phyloP scores from a whole-genome alignment of 352 stramenopile species.

The Pseudoperonospora humuli region DNA sequence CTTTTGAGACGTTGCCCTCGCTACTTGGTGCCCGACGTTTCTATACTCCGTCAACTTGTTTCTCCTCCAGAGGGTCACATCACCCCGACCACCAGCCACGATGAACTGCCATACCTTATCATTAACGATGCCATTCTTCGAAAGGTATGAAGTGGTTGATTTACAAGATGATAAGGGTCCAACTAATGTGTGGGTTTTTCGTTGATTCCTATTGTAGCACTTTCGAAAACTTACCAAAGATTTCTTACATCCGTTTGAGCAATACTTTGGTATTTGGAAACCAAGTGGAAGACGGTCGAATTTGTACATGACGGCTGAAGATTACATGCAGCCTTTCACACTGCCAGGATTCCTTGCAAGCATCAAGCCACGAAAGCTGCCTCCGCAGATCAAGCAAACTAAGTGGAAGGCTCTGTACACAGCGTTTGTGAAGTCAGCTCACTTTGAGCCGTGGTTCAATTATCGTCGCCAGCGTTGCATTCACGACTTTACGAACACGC shows the following conservation, averaged over 20 bases:
- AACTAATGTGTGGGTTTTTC: slow-evolving; percentile 1
- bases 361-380: slow-evolving; percentile 47
- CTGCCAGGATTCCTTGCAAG: slow-evolving; percentile 43
- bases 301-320: slow-evolving; percentile 56
- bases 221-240: slow-evolving; percentile 79
- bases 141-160: slow-evolving; percentile 27
- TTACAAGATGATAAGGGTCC: neutral
- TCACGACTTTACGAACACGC: slow-evolving; percentile 50
- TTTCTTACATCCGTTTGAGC: slow-evolving; percentile 84
- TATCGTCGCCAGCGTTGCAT: slow-evolving; percentile 63
- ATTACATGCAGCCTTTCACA: slow-evolving; percentile 72
- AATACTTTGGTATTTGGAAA: slow-evolving; percentile 83
- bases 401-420: slow-evolving; percentile 73
- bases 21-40: slow-evolving; percentile 47
- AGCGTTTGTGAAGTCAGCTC: slow-evolving; percentile 55
- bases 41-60: slow-evolving; percentile 60
- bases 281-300: slow-evolving; percentile 44
- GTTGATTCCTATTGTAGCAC: slow-evolving; percentile 36
- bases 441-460: slow-evolving; percentile 74
- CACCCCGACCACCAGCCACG: slow-evolving; percentile 37
- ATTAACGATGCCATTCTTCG: slow-evolving; percentile 85
- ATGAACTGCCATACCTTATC: slow-evolving; percentile 58
- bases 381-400: slow-evolving; percentile 45
- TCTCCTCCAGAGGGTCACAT: slow-evolving; percentile 36
- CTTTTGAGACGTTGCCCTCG: slow-evolving; percentile 52